Evolutionary conservation across 2,329 filamentous ascomycete species (phyloP).

Genomic region (Cladobotryum protrusum): DNA sequence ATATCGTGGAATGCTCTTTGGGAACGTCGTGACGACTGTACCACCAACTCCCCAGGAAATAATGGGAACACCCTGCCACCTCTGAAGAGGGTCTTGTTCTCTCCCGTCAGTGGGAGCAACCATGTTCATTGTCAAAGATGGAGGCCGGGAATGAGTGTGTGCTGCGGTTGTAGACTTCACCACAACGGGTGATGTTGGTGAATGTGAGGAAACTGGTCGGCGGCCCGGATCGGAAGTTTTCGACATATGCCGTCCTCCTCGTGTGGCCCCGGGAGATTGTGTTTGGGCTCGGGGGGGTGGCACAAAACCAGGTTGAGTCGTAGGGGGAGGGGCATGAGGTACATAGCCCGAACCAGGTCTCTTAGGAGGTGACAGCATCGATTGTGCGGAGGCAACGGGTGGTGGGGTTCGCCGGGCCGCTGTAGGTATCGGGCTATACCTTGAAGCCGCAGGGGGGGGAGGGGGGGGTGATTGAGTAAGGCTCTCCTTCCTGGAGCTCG

Average conservation of each 20-base stretch:
- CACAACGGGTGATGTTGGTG: conserved; percentile 32
- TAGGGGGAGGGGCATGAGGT: conserved; percentile 32
- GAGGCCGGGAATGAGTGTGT: conserved; percentile 40
- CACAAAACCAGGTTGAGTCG: conserved; percentile 35
- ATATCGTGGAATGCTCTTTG: conserved; percentile 82
- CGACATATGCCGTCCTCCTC: conserved; percentile 29
- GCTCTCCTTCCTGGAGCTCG: conserved; percentile 21
- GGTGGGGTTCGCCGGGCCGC: conserved; percentile 44
- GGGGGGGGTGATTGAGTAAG: conserved; percentile 20
- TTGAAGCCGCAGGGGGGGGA: conserved; percentile 25
- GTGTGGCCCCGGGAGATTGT: conserved; percentile 50
- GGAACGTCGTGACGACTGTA: conserved; percentile 75
- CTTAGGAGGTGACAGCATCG: conserved; percentile 51
- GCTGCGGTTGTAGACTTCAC: conserved; percentile 24
- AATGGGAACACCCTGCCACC: conserved; percentile 86
- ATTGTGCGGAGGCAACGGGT: conserved; percentile 35
- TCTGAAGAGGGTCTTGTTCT: conserved; percentile 69
- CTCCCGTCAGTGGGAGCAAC: conserved; percentile 59
- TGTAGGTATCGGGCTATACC: conserved; percentile 33
- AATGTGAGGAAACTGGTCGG: conserved; percentile 49
- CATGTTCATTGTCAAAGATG: conserved; percentile 51
- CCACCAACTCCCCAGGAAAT: conserved; percentile 87
- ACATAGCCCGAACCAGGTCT: conserved; percentile 45
- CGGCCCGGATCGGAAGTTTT: conserved; percentile 39
- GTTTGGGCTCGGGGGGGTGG: conserved; percentile 56